Base-by-base conservation (phyloP, 1,139 yeast genomes). In the Taiozyma sp. region DNA sequence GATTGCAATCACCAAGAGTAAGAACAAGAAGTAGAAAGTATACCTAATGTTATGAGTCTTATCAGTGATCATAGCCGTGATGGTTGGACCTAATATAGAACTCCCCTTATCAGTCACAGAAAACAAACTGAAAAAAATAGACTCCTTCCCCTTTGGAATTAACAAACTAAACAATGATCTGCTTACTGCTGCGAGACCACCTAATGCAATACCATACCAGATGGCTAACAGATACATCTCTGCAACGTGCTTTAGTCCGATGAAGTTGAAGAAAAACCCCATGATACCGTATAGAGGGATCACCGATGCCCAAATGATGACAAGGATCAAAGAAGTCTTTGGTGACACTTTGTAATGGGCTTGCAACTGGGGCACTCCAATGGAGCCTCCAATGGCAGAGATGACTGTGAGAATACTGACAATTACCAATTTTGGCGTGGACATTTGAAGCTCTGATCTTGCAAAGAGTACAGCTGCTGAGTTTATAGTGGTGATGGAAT, bases 101-200 rank as follows among this genome's bases (percentile, higher is more conserved):
- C 88, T 81, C 4, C 90, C 89, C 60, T 85, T 85, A 63, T 85
- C 91, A 1, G 91, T 85, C 42, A 85, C 81, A 35, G 85, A 78
- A 64, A 80, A 85, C 44, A 85, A 68, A 16, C 89, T 83, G 65
- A 85, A 85, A 61, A 84, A 85, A 4, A 83, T 79, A 2, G 84
- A 79, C 59, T 85, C 91, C 58, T 77, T 80, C 16, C 90, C 90
- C 42, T 69, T 72, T 21, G 91, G 91, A 45, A 85, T 82, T 48
- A 85, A 72, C 59, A 83, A 64, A 34, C 86, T 76, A 63, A 79
- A 85, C 3, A 82, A 70, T 2, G 88, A 80, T 47, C 90, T 72
- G 29, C 87, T 77, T 0, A 82, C 72, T 0, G 89, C 82, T 24
- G 84, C 76, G 21, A 85, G 65, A 0, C 88, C 88, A 26, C 91